Evolutionary conservation across 495 filamentous ascomycete genomes (phyloP).

Genomic region (Xylaria curta): DNA sequence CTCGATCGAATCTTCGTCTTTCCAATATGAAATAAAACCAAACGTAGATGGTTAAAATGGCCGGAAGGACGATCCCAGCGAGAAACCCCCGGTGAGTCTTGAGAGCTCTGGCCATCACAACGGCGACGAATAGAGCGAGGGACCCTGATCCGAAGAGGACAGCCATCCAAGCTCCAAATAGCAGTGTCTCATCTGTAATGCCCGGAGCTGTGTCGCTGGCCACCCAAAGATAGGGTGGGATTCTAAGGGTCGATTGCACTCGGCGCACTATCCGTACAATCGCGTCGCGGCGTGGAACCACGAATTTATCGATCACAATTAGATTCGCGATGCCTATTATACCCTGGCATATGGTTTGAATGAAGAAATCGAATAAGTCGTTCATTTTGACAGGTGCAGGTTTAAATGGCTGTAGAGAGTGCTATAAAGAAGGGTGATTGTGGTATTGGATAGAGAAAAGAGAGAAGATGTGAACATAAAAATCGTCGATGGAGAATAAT

Average conservation of each 20-base stretch:
- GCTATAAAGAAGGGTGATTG: background rate
- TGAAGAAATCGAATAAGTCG: background rate
- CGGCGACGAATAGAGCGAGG: background rate
- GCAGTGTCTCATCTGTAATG: constrained; percentile 9
- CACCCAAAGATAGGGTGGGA: constrained; percentile 1
- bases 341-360: background rate
- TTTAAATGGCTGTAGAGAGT: background rate
- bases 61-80: background rate
- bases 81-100: constrained; percentile 1
- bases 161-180: background rate
- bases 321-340: background rate
- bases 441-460: background rate
- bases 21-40: constrained; percentile 8
- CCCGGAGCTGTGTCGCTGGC: constrained; percentile 14
- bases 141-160: background rate
- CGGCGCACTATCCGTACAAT: constrained; percentile 7
- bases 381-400: background rate
- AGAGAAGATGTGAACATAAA: background rate
- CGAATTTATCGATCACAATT: constrained; percentile 5
- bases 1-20: constrained; percentile 16
- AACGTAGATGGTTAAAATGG: background rate
- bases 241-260: constrained; percentile 7
- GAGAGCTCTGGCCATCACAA: background rate
- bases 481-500: background rate
- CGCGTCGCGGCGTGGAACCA: constrained; percentile 4